These are phyloP conservation scores for Kluyveromyces marxianus DNA, from an alignment of 1,139 yeast genomes.

Conservation along the genomic window DNA sequence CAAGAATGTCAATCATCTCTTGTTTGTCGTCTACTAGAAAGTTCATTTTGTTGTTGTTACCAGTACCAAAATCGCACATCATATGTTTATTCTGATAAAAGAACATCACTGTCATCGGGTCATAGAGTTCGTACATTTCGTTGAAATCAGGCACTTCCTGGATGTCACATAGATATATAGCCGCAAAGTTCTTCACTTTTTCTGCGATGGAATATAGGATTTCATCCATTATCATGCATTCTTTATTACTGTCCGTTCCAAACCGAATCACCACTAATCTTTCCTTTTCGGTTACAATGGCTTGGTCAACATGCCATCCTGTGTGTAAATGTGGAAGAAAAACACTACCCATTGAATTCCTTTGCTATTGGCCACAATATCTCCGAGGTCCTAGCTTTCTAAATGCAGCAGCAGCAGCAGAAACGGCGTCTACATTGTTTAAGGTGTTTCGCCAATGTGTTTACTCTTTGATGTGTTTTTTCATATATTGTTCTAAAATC, in stretches of 20 bases:
- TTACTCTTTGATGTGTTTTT: background rate
- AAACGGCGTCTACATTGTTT: background rate
- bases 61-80: constrained; percentile 98
- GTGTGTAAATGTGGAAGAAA: constrained; percentile 80
- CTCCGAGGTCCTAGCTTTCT: background rate
- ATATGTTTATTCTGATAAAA: constrained; percentile 90
- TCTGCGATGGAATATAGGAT: constrained; percentile 71
- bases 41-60: constrained; percentile 89
- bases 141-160: constrained; percentile 88
- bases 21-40: constrained; percentile 74
- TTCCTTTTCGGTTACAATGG: constrained; percentile 78
- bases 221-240: constrained; percentile 90
- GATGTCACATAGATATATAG: constrained; percentile 78
- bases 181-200: constrained; percentile 82
- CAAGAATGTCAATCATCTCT: constrained; percentile 85
- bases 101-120: constrained; percentile 88
- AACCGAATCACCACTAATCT: constrained; percentile 81
- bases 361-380: background rate
- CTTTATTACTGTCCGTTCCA: constrained; percentile 69
- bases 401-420: no score
- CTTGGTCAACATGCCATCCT: constrained; percentile 98
- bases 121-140: constrained; percentile 86
- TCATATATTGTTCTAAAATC: background rate
- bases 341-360: constrained; percentile 62
- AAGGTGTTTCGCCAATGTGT: background rate